A percentile compares a stretch with the other conserved stretches of the same genome.
Conservation (phyloP, 2,329 filamentous ascomycete species). For the Ascochyta koolunga region DNA sequence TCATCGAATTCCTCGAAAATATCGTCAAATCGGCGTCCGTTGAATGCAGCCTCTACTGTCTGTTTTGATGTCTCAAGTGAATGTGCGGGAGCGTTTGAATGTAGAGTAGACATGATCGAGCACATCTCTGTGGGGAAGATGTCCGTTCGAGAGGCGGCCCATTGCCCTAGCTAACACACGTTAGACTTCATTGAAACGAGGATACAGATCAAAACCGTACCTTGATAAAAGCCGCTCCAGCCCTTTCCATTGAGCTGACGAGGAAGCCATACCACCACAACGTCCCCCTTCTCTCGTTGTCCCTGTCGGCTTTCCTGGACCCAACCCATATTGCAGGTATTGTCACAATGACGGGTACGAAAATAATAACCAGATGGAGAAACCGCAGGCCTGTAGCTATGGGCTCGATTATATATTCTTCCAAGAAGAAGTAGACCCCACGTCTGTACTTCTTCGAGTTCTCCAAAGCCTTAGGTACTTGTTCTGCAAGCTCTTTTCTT, state of each 20-base stretch:
- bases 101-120: slow-evolving; percentile 88
- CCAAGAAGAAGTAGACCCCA: slow-evolving; percentile 69
- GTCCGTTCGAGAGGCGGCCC: slow-evolving; percentile 94
- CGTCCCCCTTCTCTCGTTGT: slow-evolving; percentile 79
- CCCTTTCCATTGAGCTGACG: slow-evolving; percentile 86
- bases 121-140: slow-evolving; percentile 96
- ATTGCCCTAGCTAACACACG: slow-evolving; percentile 78
- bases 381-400: slow-evolving; percentile 87
- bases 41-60: slow-evolving; percentile 82
- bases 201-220: slow-evolving; percentile 50
- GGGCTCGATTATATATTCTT: slow-evolving; percentile 79
- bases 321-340: slow-evolving; percentile 86
- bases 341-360: slow-evolving; percentile 83
- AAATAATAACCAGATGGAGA: slow-evolving; percentile 83
- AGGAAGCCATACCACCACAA: slow-evolving; percentile 95
- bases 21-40: slow-evolving; percentile 78
- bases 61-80: slow-evolving; percentile 78
- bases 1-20: slow-evolving; percentile 98
- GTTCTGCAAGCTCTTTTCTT: slow-evolving; percentile 74
- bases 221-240: slow-evolving; percentile 97
- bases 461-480: slow-evolving; percentile 66
- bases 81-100: slow-evolving; percentile 93
- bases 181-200: slow-evolving; percentile 18
- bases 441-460: slow-evolving; percentile 65
- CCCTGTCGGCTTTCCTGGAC: slow-evolving; percentile 63